Evolutionary conservation across 2,329 filamentous ascomycete genomes (phyloP).

Genomic region (Talaromyces pinophilus): DNA sequence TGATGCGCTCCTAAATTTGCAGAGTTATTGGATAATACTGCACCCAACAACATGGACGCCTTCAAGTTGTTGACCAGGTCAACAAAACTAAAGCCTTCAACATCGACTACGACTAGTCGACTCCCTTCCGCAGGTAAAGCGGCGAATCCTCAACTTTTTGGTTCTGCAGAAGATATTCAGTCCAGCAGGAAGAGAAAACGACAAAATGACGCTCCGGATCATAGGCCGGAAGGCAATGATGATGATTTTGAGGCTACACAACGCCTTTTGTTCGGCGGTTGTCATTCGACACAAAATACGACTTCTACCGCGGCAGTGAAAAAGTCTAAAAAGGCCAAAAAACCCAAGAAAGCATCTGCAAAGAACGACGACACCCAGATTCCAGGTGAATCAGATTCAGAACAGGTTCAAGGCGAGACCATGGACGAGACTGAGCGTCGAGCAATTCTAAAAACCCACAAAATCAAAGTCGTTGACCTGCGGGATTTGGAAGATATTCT

Average conservation of each 20-base stretch:
- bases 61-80: conserved; percentile 49
- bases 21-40: neutral
- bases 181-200: conserved; percentile 43
- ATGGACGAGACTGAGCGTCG: conserved; percentile 72
- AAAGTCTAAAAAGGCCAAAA: conserved; percentile 26
- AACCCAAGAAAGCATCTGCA: conserved; percentile 22
- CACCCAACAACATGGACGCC: conserved; percentile 44
- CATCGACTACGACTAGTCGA: conserved; percentile 31
- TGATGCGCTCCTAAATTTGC: neutral
- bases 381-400: conserved; percentile 29
- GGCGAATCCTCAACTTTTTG: conserved; percentile 42
- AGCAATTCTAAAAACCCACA: conserved; percentile 73
- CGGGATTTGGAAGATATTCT: conserved; percentile 50
- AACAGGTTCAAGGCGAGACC: conserved; percentile 25
- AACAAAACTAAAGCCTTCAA: conserved; percentile 43
- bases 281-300: conserved; percentile 19
- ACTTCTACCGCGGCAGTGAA: neutral
- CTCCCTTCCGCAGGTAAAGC: conserved; percentile 46
- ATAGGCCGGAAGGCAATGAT: conserved; percentile 27
- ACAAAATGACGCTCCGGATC: conserved; percentile 28
- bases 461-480: conserved; percentile 81
- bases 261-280: conserved; percentile 42
- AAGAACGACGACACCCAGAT: neutral
- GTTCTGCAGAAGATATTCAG: conserved; percentile 32
- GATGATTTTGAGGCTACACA: conserved; percentile 30